Evolutionary conservation across 2,329 filamentous ascomycete species (phyloP).

Genomic region (Cryphonectria naterciae): DNA sequence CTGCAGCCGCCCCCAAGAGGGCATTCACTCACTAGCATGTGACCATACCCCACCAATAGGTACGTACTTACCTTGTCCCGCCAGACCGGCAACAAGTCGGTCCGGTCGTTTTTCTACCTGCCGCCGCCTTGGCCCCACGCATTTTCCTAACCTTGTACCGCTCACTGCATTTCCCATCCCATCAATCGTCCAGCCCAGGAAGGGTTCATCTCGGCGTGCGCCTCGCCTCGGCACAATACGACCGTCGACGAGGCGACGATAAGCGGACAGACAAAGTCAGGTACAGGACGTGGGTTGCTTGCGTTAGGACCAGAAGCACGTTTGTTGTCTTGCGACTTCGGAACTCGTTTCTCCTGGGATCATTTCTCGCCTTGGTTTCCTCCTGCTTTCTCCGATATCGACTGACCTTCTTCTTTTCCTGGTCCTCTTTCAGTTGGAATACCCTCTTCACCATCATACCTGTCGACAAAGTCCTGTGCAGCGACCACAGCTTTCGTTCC

Average conservation of each 20-base stretch:
- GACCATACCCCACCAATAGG: background rate
- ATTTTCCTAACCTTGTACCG: background rate
- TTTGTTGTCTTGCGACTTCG: background rate
- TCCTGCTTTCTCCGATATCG: background rate
- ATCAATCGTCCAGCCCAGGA: background rate
- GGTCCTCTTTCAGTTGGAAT: background rate
- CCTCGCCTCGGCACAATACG: conserved; percentile 9
- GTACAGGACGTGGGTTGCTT: background rate
- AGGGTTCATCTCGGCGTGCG: background rate
- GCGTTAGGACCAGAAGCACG: background rate
- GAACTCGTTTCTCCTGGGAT: background rate
- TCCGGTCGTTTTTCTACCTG: conserved; percentile 25
- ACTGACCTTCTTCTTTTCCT: background rate
- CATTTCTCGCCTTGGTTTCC: background rate
- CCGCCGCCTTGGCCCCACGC: conserved; percentile 13
- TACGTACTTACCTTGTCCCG: background rate
- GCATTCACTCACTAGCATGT: background rate
- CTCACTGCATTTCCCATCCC: background rate
- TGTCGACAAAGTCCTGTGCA: background rate
- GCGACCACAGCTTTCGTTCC: background rate
- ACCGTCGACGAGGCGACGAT: background rate
- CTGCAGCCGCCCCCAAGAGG: background rate
- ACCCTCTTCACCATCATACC: background rate
- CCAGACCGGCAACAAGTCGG: background rate
- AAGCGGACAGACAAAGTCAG: background rate